Evolutionary conservation across 2,329 filamentous ascomycete species (phyloP).

Genomic region (Blastomyces parvus): DNA sequence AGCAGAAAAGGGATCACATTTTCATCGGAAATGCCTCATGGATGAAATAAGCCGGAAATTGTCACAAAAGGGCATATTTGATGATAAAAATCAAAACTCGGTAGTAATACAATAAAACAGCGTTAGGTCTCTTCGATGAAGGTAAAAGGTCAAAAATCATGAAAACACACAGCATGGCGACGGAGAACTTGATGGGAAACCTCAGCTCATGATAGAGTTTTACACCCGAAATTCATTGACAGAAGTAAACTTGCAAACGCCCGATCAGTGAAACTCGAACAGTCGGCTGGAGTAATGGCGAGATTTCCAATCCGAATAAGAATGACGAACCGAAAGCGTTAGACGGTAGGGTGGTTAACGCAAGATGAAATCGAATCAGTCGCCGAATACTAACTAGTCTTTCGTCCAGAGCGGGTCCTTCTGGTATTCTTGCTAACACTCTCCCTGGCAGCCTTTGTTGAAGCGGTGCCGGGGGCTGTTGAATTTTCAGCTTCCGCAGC

Average conservation of each 20-base stretch:
- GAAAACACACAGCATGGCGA: background rate
- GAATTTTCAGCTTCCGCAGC: conserved; percentile 14
- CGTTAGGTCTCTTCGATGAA: background rate
- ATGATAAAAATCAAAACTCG: background rate
- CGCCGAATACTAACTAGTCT: background rate
- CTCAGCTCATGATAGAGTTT: background rate
- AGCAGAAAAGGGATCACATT: background rate
- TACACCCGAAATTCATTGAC: background rate
- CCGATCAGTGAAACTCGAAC: background rate
- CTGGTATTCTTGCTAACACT: conserved; percentile 16
- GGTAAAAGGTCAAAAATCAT: background rate
- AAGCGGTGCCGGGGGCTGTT: no score
- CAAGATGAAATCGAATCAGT: background rate
- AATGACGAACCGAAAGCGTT: background rate
- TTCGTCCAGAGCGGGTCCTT: background rate
- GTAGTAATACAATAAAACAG: no score
- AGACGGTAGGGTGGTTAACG: background rate
- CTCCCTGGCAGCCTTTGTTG: conserved; percentile 14
- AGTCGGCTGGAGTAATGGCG: background rate
- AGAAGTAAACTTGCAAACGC: background rate
- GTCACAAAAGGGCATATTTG: background rate
- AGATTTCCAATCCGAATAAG: background rate
- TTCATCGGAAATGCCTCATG: background rate
- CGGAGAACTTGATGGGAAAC: background rate
- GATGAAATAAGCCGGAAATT: background rate